These are phyloP conservation scores for Penicillium taxi DNA, from an alignment of 495 filamentous ascomycete genomes.

Conservation along the genomic window DNA sequence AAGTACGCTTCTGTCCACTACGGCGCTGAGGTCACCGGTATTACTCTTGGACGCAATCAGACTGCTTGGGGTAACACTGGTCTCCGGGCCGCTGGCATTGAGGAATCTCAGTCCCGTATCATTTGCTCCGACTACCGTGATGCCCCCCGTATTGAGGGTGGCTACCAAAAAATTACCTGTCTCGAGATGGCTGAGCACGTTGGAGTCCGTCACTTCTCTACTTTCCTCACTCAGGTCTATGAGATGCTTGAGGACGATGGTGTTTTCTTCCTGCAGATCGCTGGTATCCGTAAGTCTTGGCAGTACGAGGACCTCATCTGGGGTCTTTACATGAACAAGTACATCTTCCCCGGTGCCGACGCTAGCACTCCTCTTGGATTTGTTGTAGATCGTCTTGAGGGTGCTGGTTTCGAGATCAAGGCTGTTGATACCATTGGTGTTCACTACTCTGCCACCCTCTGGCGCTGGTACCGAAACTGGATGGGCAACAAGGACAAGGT, in stretches of 20 bases:
- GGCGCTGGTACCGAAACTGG: slow-evolving; percentile 99
- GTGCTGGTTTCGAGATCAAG: slow-evolving; percentile 55
- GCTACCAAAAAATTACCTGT: slow-evolving; percentile 64
- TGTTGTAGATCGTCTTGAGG: slow-evolving; percentile 58
- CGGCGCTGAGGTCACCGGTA: slow-evolving; percentile 55
- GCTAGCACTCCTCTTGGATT: slow-evolving; percentile 58
- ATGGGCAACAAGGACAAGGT: slow-evolving; percentile 93
- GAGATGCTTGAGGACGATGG: slow-evolving; percentile 66
- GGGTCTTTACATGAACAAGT: slow-evolving; percentile 74
- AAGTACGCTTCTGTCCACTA: slow-evolving; percentile 58
- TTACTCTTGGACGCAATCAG: slow-evolving; percentile 64
- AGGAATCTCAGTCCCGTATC: slow-evolving; percentile 56
- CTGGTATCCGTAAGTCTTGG: slow-evolving; percentile 60
- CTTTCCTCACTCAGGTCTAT: slow-evolving; percentile 56
- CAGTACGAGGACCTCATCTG: slow-evolving; percentile 69
- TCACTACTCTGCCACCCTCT: slow-evolving; percentile 94
- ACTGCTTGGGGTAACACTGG: slow-evolving; percentile 65
- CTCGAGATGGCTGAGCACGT: slow-evolving; percentile 76
- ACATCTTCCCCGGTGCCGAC: slow-evolving; percentile 65
- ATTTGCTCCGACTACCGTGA: slow-evolving; percentile 65
- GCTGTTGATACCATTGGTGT: slow-evolving; percentile 81
- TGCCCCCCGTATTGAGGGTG: slow-evolving; percentile 49
- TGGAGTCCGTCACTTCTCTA: slow-evolving; percentile 55
- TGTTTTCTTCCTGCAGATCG: slow-evolving; percentile 65
- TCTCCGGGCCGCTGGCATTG: slow-evolving; percentile 49